These are phyloP conservation scores for Thyridium curvatum DNA, from an alignment of 2,329 filamentous ascomycete species.

Conservation along the genomic window DNA sequence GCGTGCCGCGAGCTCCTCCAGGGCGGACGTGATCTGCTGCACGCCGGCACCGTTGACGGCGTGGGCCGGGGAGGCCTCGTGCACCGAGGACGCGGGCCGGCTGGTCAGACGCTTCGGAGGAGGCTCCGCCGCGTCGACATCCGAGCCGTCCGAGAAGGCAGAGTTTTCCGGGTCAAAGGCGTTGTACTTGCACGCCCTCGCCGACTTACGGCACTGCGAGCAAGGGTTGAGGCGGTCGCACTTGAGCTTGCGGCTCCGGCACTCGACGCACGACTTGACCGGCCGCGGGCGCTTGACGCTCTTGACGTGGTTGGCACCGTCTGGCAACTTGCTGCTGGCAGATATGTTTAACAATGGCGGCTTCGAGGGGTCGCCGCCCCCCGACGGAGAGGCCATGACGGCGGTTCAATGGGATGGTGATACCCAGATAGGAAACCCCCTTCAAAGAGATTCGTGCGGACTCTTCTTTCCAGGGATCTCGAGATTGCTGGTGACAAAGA, in stretches of 20 bases:
- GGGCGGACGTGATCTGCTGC: slow-evolving; percentile 7
- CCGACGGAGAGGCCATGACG: neutral
- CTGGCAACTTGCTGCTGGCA: neutral
- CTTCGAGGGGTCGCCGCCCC: neutral
- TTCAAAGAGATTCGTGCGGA: no score
- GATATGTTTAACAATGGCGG: neutral
- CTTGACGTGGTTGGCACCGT: slow-evolving; percentile 2
- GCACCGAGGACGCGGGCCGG: slow-evolving; percentile 2
- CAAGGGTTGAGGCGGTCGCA: slow-evolving; percentile 52
- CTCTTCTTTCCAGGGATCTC: no score
- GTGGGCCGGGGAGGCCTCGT: slow-evolving; percentile 4
- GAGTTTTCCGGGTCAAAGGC: slow-evolving; percentile 36
- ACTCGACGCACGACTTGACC: slow-evolving; percentile 51
- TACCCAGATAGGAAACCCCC: no score
- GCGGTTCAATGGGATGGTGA: neutral
- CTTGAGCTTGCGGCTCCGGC: slow-evolving; percentile 49
- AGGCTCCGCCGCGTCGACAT: slow-evolving; percentile 28
- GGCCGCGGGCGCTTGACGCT: slow-evolving; percentile 48
- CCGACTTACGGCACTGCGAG: slow-evolving; percentile 52
- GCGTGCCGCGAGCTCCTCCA: slow-evolving; percentile 41
- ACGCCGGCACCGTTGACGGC: slow-evolving; percentile 18
- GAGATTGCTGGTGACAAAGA: no score
- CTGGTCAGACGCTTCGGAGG: slow-evolving; percentile 29
- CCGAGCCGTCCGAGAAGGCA: slow-evolving; percentile 42
- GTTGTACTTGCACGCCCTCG: slow-evolving; percentile 43